These are phyloP conservation scores for Austroboletus olivaceoglutinosus DNA, from an alignment of 1,284 basidiomycete species.

Conservation along the genomic window DNA sequence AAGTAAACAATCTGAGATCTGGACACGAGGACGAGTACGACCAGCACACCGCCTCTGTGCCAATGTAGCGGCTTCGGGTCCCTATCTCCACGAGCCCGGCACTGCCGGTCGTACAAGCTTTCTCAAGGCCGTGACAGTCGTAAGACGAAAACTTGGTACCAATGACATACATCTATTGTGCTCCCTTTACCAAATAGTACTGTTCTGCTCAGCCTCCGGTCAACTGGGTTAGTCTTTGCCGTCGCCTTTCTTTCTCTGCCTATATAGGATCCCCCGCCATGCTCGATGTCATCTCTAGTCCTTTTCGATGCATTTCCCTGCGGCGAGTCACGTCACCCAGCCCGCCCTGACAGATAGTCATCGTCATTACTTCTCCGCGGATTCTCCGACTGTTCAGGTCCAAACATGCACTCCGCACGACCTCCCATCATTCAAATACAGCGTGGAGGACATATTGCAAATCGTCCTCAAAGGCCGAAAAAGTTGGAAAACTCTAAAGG, in stretches of 20 bases:
- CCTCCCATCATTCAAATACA: conserved; percentile 12
- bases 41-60: not conserved
- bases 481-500: conserved; percentile 71
- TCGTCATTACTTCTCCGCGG: conserved; percentile 4
- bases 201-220: conserved; percentile 19
- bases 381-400: conserved; percentile 2
- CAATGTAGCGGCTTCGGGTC: not conserved
- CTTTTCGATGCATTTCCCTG: conserved; percentile 18
- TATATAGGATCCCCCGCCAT: conserved; percentile 28
- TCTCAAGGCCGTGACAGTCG: conserved; percentile 11
- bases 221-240: conserved; percentile 20
- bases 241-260: conserved; percentile 7
- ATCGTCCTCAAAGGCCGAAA: conserved; percentile 66
- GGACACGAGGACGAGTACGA: no score
- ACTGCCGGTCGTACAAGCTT: conserved; percentile 16
- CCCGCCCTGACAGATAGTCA: not conserved
- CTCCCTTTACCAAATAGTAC: conserved; percentile 16
- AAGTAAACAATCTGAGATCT: conserved; percentile 35
- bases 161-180: conserved; percentile 12
- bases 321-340: conserved; percentile 4
- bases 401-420: conserved; percentile 12
- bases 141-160: not conserved
- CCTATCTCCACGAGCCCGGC: conserved; percentile 2
- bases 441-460: conserved; percentile 50
- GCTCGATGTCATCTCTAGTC: not conserved